A percentile compares a stretch with the other conserved stretches of the same genome.
phyloP scores from a whole-genome alignment of 169 alveolate genomes.

The Plasmodium gaboni region DNA sequence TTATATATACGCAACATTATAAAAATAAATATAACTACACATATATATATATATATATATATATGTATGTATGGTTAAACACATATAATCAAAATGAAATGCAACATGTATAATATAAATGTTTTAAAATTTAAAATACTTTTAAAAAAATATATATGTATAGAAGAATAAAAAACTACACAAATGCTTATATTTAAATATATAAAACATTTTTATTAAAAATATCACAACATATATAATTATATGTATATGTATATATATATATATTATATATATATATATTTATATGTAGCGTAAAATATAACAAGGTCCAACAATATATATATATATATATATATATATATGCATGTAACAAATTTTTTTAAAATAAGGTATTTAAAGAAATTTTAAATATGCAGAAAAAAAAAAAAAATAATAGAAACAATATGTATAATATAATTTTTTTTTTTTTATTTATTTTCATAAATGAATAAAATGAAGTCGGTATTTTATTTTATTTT shows the following conservation, averaged over 20 bases:
- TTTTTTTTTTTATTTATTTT: neutral
- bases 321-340: neutral
- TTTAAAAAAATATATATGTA: neutral
- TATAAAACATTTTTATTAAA: too few relatives aligned
- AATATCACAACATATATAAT: neutral
- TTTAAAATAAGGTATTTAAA: neutral
- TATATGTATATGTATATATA: too few relatives aligned
- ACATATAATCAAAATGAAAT: slow-evolving; percentile 2
- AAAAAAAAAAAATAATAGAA: neutral
- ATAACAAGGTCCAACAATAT: neutral
- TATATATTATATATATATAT: too few relatives aligned
- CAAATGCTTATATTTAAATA: neutral
- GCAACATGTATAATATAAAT: neutral
- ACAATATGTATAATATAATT: neutral
- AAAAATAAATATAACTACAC: neutral
- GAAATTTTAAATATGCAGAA: neutral
- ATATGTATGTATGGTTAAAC: neutral
- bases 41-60: neutral
- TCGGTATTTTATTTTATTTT: neutral
- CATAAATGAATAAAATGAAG: slow-evolving; percentile 3
- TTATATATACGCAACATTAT: neutral
- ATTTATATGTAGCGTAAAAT: neutral
- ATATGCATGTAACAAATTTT: neutral
- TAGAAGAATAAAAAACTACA: neutral
- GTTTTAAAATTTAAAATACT: slow-evolving; percentile 1